phyloP scores from a whole-genome alignment of 73 alveolate species.

The Paramecium sonneborni region DNA sequence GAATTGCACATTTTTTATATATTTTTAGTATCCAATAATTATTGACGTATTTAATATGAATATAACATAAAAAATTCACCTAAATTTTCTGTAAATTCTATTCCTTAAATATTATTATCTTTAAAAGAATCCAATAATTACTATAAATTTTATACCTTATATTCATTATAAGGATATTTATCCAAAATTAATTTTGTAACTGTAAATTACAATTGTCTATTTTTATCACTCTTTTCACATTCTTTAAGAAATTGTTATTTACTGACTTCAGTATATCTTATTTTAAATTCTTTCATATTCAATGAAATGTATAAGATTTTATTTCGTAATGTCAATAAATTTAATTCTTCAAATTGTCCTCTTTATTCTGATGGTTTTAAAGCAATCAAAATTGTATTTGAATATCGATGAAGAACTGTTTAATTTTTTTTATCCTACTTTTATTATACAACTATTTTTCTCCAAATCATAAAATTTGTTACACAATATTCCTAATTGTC shows the following conservation, averaged over 20 bases:
- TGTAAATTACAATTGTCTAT: background rate
- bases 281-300: background rate
- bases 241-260: background rate
- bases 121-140: background rate
- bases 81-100: background rate
- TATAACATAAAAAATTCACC: slow-evolving; percentile 24
- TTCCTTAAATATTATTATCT: background rate
- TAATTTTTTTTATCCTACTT: background rate
- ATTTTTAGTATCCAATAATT: slow-evolving; percentile 19
- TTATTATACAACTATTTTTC: slow-evolving; percentile 41
- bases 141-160: background rate
- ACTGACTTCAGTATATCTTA: background rate
- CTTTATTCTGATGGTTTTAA: background rate
- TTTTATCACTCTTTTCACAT: background rate
- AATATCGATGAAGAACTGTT: background rate
- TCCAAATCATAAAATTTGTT: background rate
- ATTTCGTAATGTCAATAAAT: background rate
- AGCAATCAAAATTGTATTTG: slow-evolving; percentile 8
- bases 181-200: background rate
- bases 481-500: background rate
- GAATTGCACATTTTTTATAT: background rate
- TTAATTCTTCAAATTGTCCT: slow-evolving; percentile 5
- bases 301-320: background rate
- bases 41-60: background rate
- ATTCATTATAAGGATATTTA: background rate